Conservation (phyloP, 257 asterid species). For the Solanum acaule region DNA sequence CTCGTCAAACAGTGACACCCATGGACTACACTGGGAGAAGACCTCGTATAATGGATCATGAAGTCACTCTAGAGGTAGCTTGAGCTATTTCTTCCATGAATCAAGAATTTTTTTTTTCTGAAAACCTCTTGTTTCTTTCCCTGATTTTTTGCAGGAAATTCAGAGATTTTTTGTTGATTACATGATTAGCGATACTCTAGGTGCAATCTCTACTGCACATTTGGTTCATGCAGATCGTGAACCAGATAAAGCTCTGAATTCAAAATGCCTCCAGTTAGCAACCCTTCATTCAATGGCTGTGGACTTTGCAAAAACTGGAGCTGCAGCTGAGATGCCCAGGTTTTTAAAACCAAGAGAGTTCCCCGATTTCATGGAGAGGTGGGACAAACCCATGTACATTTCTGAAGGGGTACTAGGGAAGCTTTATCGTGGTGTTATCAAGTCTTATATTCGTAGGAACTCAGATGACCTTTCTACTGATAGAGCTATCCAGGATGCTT, state of each 20-base stretch:
- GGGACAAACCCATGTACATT: slow-evolving; percentile 72
- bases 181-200: slow-evolving; percentile 80
- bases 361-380: slow-evolving; percentile 92
- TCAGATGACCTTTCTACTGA: not conserved
- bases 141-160: slow-evolving; percentile 58
- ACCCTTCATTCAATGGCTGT: slow-evolving; percentile 95
- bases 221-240: slow-evolving; percentile 84
- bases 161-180: slow-evolving; percentile 80
- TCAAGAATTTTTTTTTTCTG: not conserved
- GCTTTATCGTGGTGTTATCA: slow-evolving; percentile 59
- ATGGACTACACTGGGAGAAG: slow-evolving; percentile 92
- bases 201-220: slow-evolving; percentile 84
- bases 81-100: not conserved
- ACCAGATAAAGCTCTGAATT: slow-evolving; percentile 62
- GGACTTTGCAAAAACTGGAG: slow-evolving; percentile 89
- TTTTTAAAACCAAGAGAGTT: slow-evolving; percentile 62
- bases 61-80: slow-evolving; percentile 69
- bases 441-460: slow-evolving; percentile 13
- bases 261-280: slow-evolving; percentile 80
- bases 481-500: slow-evolving; percentile 29
- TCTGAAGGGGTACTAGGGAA: slow-evolving; percentile 68
- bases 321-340: slow-evolving; percentile 94
- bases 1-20: slow-evolving; percentile 59
- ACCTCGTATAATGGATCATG: slow-evolving; percentile 80
- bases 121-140: not conserved